phyloP scores from a whole-genome alignment of 139 green algal species.

The Closterium sp. region DNA sequence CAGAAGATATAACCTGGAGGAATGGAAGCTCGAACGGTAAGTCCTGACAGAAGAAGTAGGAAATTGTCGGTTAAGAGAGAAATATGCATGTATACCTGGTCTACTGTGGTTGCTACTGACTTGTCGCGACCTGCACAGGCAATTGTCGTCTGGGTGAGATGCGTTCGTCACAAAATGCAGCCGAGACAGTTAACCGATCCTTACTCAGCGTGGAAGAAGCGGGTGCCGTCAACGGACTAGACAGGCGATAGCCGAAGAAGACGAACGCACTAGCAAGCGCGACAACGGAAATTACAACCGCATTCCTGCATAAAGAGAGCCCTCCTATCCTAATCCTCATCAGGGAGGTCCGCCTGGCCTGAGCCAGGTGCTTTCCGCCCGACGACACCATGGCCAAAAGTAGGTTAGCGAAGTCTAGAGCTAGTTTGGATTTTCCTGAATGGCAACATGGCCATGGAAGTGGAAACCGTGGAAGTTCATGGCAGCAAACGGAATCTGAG shows the following conservation, averaged over 20 bases:
- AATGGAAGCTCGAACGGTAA: background rate
- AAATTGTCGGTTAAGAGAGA: background rate
- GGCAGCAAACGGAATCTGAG: background rate
- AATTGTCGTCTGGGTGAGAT: background rate
- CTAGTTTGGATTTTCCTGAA: background rate
- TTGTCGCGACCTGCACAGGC: background rate
- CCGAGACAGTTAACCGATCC: background rate
- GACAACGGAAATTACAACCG: background rate
- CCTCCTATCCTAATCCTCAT: background rate
- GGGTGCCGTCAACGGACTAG: background rate
- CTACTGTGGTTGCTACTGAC: background rate
- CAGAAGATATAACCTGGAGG: background rate
- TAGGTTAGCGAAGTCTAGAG: background rate
- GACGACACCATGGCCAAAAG: background rate
- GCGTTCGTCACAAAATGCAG: background rate
- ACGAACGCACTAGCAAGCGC: background rate
- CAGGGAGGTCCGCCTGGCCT: background rate
- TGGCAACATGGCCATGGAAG: background rate
- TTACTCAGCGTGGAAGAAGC: background rate
- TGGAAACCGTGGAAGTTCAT: background rate
- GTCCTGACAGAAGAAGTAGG: background rate
- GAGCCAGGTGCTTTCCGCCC: background rate
- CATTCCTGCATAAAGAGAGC: background rate
- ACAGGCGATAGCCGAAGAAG: background rate
- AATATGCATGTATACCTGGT: background rate